Evolutionary conservation across 352 stramenopile species (phyloP), one percentile per base, ranked within the genome.

Genomic region (Peronospora belbahrii): DNA sequence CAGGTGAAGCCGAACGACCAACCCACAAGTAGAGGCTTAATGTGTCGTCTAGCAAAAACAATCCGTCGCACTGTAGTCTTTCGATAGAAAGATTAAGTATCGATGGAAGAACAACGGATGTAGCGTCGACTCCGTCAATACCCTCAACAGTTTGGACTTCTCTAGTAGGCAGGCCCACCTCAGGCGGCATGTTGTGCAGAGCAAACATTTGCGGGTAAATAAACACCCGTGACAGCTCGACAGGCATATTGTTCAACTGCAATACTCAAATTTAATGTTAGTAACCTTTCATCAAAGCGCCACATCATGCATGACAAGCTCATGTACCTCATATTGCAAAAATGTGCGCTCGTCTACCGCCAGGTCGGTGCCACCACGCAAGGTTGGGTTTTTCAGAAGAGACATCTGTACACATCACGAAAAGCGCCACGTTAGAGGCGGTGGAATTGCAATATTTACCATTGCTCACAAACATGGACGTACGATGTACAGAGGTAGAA

Each of bases 201-300:
- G 87, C 79, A 70, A 98, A 99, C 67, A 99, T 84, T 11, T 91
- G 88, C 19, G 97, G 96, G 70, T 99, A 98, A 42, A 98, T 94
- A 67, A 96, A 99, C 50, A 91, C 74, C 13, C 83, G 85, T 20
- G 77, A 94, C 32, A 96, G 70, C 17, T 81, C 64, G 13, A 97
- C 80, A 20, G 78, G 84, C 94, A 99, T 98, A 58, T 95, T 96
- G 51, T 88, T 88, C 15, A 98, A 68, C 56, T 85, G 46, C n/a
- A 62, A 22, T 27, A 18, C 25, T 51, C 5, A 17, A 44, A 9
- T 34, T 32, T 35, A 52, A 31, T 41, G 24, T 62, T 45, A 47
- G 39, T 49, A 10, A 59, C 27, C 7, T 5, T 17, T 37, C 45
- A 9, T 31, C 40, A 38, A 44, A 24, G 6, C 22, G 13, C 14